A percentile compares a stretch with the other conserved stretches of the same genome.
Conservation (phyloP, 2,329 filamentous ascomycete species). For the Fusarium hostae region DNA sequence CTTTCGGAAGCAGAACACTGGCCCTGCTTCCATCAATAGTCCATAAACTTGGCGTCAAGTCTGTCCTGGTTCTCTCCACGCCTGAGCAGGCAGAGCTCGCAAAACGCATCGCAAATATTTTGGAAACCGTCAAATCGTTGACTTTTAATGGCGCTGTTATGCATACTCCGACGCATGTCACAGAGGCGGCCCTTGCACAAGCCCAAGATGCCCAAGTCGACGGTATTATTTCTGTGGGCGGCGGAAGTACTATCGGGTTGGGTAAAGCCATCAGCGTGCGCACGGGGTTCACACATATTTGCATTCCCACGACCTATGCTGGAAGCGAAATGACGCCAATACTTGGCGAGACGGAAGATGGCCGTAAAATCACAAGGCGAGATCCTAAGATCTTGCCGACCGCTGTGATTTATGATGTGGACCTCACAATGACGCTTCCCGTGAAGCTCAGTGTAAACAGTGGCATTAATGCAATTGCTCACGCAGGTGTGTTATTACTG, state of each 20-base stretch:
- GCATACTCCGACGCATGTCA: neutral
- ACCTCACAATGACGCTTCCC: slow-evolving; percentile 70
- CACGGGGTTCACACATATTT: slow-evolving; percentile 62
- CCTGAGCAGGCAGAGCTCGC: neutral
- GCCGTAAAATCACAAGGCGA: slow-evolving; percentile 65
- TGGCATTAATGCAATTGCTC: slow-evolving; percentile 74
- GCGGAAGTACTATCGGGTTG: slow-evolving; percentile 60
- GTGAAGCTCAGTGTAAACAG: slow-evolving; percentile 63
- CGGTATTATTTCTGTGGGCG: slow-evolving; percentile 12
- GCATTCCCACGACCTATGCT: slow-evolving; percentile 69
- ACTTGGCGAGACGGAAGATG: slow-evolving; percentile 69
- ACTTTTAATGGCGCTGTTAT: neutral
- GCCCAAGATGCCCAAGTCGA: too few species aligned
- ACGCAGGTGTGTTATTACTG: too few species aligned
- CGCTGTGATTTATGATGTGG: slow-evolving; percentile 72
- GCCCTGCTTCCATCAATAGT: too few species aligned
- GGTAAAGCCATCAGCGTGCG: slow-evolving; percentile 68
- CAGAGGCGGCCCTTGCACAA: too few species aligned
- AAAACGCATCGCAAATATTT: neutral
- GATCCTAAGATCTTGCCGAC: slow-evolving; percentile 69
- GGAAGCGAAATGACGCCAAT: slow-evolving; percentile 74
- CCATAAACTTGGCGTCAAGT: too few species aligned
- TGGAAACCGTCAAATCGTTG: neutral
- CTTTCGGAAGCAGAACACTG: too few species aligned
- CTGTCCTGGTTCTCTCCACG: neutral